Percentiles rank a stretch among this genome's conserved stretches.
Conservation (phyloP, 2,329 filamentous ascomycete species). For the Epichloe gansuensis region DNA sequence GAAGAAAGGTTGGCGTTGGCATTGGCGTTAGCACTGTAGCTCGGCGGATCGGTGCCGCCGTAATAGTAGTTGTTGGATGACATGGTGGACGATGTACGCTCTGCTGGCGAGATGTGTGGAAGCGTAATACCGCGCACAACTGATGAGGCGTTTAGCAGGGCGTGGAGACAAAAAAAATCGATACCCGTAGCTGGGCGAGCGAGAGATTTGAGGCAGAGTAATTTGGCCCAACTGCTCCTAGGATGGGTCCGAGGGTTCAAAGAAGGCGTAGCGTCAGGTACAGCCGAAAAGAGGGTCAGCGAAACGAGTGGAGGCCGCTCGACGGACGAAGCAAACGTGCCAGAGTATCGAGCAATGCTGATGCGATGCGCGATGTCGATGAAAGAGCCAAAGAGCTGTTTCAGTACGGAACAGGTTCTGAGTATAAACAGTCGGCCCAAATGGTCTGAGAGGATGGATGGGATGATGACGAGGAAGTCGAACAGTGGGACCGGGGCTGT, state of each 20-base stretch:
- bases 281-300: neutral
- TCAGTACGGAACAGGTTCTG: too few relatives aligned
- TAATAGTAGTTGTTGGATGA: slow-evolving; percentile 52
- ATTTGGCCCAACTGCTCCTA: neutral
- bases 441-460: neutral
- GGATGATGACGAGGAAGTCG: neutral
- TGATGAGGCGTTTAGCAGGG: neutral
- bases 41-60: slow-evolving; percentile 29
- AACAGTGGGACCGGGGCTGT: neutral
- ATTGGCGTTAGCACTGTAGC: slow-evolving; percentile 18
- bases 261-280: neutral
- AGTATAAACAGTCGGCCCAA: too few relatives aligned
- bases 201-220: neutral
- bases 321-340: neutral
- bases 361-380: neutral
- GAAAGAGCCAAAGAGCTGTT: neutral
- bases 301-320: neutral
- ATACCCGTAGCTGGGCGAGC: neutral
- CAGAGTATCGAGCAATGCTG: neutral
- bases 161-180: neutral
- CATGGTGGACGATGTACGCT: slow-evolving; percentile 29
- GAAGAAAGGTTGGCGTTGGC: slow-evolving; percentile 23
- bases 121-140: neutral
- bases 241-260: neutral
- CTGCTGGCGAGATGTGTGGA: neutral